Percentiles rank a stretch among this genome's conserved stretches.
These are phyloP conservation scores for Aspergillus egyptiacus DNA, from an alignment of 495 filamentous ascomycete species.

Conservation along the genomic window DNA sequence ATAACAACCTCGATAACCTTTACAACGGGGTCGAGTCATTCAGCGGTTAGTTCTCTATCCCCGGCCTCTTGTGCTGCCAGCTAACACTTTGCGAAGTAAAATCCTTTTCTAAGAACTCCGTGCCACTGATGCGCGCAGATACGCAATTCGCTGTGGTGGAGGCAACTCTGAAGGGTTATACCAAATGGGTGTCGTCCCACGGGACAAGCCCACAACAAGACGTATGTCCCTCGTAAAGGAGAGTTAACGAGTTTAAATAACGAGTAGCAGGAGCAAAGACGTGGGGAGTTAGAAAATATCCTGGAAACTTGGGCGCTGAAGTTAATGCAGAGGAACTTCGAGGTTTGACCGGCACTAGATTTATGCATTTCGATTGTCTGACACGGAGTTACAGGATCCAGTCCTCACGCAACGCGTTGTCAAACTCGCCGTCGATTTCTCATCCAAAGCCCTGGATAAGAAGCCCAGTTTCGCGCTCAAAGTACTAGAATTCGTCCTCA, in stretches of 20 bases:
- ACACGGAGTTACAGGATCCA: conserved; percentile 57
- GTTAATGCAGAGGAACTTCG: conserved; percentile 67
- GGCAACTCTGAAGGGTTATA: conserved; percentile 83
- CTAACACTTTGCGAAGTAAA: conserved; percentile 47
- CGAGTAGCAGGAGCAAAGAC: conserved; percentile 49
- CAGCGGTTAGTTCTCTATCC: conserved; percentile 45
- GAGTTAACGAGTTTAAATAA: conserved; percentile 9
- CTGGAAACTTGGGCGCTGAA: conserved; percentile 78
- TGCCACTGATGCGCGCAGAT: conserved; percentile 72
- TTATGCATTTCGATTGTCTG: neutral
- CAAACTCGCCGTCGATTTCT: conserved; percentile 78
- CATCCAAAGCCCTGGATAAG: conserved; percentile 71
- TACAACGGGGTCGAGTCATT: conserved; percentile 68
- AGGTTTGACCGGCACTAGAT: conserved; percentile 38
- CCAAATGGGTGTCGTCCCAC: conserved; percentile 63
- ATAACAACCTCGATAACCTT: conserved; percentile 64
- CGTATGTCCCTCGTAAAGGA: conserved; percentile 23
- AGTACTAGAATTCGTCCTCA: conserved; percentile 83
- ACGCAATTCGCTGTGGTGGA: conserved; percentile 86
- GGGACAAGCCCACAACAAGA: conserved; percentile 52
- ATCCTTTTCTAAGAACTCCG: conserved; percentile 74
- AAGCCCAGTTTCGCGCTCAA: conserved; percentile 75
- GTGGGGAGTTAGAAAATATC: conserved; percentile 54
- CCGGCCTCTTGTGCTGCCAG: neutral
- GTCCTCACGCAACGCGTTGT: conserved; percentile 77